Percentiles rank a stretch among this genome's conserved stretches.
Conservation (phyloP, 1,284 basidiomycete genomes). For the Stereum hirsutum region DNA sequence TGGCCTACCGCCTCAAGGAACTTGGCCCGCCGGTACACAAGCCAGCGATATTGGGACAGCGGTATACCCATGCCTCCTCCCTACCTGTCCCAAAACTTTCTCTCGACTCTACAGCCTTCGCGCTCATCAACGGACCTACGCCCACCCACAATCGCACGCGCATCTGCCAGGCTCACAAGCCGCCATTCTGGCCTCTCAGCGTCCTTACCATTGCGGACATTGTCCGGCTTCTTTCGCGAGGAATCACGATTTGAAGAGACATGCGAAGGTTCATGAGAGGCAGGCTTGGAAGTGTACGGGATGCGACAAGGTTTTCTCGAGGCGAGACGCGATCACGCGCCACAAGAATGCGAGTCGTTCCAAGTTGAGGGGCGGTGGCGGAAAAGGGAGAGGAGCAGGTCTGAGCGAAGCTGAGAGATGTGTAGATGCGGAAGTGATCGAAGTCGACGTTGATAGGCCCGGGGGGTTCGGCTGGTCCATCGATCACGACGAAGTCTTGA, state of each 20-base stretch:
- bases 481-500: slow-evolving; percentile 45
- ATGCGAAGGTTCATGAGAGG: slow-evolving; percentile 55
- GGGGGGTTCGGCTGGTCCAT: too few species aligned
- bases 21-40: slow-evolving; percentile 12
- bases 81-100: slow-evolving; percentile 56
- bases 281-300: slow-evolving; percentile 63
- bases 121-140: slow-evolving; percentile 55
- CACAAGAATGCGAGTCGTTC: slow-evolving; percentile 48
- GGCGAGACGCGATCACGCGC: slow-evolving; percentile 67
- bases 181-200: slow-evolving; percentile 50
- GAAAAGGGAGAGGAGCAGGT: slow-evolving; percentile 28
- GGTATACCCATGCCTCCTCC: slow-evolving; percentile 62
- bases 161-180: too few species aligned
- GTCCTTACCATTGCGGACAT: slow-evolving; percentile 49
- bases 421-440: slow-evolving; percentile 41
- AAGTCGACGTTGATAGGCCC: slow-evolving; percentile 48
- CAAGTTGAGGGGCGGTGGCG: slow-evolving; percentile 26
- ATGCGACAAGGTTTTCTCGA: slow-evolving; percentile 63
- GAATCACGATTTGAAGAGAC: slow-evolving; percentile 70
- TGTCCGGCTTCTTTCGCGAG: slow-evolving; percentile 69
- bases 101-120: slow-evolving; percentile 57
- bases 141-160: too few species aligned
- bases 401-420: slow-evolving; percentile 30
- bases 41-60: slow-evolving; percentile 57
- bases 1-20: slow-evolving; percentile 12